These are phyloP conservation scores for Stagonosporopsis vannaccii DNA, from an alignment of 2,329 filamentous ascomycete species.

Conservation along the genomic window DNA sequence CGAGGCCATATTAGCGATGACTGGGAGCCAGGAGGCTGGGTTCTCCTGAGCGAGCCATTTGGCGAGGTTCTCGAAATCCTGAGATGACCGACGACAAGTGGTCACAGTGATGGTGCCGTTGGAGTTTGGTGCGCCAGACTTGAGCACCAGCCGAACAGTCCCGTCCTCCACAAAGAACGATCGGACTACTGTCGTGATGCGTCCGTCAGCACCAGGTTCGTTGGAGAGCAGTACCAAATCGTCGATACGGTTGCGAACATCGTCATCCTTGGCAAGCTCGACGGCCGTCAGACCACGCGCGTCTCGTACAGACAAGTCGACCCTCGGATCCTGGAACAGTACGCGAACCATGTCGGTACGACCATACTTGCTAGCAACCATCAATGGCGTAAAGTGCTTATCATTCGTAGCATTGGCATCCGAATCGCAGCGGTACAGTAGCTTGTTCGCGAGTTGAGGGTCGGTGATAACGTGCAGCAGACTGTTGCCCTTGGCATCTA, in stretches of 20 bases:
- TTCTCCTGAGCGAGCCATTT: conserved; percentile 86
- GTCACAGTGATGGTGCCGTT: conserved; percentile 89
- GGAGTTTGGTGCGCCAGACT: conserved; percentile 86
- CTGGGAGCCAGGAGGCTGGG: conserved; percentile 93
- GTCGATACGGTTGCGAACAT: conserved; percentile 94
- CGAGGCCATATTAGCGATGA: conserved; percentile 76
- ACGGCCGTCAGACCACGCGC: conserved; percentile 89
- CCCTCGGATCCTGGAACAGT: conserved; percentile 84
- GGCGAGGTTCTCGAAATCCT: conserved; percentile 90
- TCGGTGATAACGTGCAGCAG: conserved; percentile 96
- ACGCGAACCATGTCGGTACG: conserved; percentile 90
- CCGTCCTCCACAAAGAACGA: conserved; percentile 98
- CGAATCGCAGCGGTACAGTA: conserved; percentile 86
- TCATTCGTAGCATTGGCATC: conserved; percentile 96
- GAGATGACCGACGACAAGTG: conserved; percentile 85
- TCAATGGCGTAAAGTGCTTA: conserved; percentile 91
- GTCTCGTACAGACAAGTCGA: conserved; percentile 85
- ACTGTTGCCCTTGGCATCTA: conserved; percentile 92
- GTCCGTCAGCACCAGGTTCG: conserved; percentile 71
- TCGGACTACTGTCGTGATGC: conserved; percentile 90
- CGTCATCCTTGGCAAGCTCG: conserved; percentile 96
- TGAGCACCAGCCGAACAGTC: conserved; percentile 89
- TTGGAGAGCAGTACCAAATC: conserved; percentile 83
- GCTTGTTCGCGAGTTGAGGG: conserved; percentile 73
- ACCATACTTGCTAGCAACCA: conserved; percentile 99